A percentile compares a stretch with the other conserved stretches of the same genome.
phyloP scores from a whole-genome alignment of 495 filamentous ascomycete genomes.

The Lasiosphaeria ovina region DNA sequence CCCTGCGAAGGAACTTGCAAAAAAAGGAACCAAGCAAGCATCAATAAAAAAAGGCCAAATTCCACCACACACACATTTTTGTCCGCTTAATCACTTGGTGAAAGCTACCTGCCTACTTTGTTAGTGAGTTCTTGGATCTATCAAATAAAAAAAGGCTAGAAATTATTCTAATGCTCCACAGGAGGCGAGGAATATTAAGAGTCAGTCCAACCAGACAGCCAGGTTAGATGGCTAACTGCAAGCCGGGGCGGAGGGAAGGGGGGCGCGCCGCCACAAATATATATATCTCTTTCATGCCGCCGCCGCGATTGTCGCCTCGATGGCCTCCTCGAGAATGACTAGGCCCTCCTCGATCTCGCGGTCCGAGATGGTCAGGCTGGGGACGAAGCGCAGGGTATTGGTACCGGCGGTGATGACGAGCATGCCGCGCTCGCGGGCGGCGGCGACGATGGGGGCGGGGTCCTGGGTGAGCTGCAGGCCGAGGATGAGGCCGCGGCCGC shows the following conservation, averaged over 20 bases:
- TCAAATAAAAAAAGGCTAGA: not conserved
- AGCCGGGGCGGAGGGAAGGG: too few relatives aligned
- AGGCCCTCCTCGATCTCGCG: slow-evolving; percentile 75
- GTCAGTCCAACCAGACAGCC: too few relatives aligned
- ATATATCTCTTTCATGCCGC: not conserved
- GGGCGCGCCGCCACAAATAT: not conserved
- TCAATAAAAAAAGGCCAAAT: too few relatives aligned
- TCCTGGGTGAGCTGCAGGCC: slow-evolving; percentile 76
- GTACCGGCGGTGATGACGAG: slow-evolving; percentile 88
- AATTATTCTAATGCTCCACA: not conserved
- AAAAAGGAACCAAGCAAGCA: too few relatives aligned
- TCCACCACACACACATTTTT: too few relatives aligned
- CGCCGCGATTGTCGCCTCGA: slow-evolving; percentile 41
- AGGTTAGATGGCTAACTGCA: too few relatives aligned
- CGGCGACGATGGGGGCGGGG: slow-evolving; percentile 69
- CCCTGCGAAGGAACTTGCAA: too few relatives aligned
- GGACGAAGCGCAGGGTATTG: slow-evolving; percentile 85
- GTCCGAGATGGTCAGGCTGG: slow-evolving; percentile 72
- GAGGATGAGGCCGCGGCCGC: slow-evolving; percentile 80
- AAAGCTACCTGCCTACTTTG: too few relatives aligned
- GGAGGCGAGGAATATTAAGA: too few relatives aligned
- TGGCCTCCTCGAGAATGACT: slow-evolving; percentile 71
- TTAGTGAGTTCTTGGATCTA: too few relatives aligned
- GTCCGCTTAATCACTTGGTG: too few relatives aligned
- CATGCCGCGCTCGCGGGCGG: slow-evolving; percentile 83